Percentiles rank a stretch among this genome's conserved stretches.
Conservation (phyloP, 2,329 filamentous ascomycete species). For the Leptographium procerum region DNA sequence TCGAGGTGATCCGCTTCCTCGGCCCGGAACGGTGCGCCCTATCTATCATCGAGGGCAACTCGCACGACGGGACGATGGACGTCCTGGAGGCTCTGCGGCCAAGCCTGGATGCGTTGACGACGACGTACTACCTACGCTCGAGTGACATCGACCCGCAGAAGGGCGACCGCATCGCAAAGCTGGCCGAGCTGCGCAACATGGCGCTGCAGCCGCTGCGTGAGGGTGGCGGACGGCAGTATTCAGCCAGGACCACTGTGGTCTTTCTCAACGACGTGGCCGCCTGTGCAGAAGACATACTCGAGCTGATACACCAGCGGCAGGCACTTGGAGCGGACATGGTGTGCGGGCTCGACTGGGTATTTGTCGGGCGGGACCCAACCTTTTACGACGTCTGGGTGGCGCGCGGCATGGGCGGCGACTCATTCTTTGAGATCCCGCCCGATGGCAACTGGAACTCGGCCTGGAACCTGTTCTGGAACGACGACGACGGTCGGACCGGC, state of each 20-base stretch:
- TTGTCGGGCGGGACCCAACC: slow-evolving; percentile 26
- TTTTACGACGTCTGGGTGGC: slow-evolving; percentile 50
- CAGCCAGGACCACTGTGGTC: slow-evolving; percentile 30
- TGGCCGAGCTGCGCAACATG: slow-evolving; percentile 62
- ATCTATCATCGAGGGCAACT: slow-evolving; percentile 45
- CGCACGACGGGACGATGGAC: slow-evolving; percentile 40
- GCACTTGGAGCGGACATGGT: slow-evolving; percentile 40
- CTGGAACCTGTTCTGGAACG: slow-evolving; percentile 42
- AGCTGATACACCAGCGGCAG: slow-evolving; percentile 37
- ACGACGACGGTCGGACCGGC: slow-evolving; percentile 22
- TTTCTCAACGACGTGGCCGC: slow-evolving; percentile 44
- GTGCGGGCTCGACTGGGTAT: slow-evolving; percentile 49
- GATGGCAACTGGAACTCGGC: slow-evolving; percentile 37
- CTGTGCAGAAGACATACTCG: slow-evolving; percentile 45
- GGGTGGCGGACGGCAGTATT: slow-evolving; percentile 12
- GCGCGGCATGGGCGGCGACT: slow-evolving; percentile 38
- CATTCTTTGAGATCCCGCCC: slow-evolving; percentile 41
- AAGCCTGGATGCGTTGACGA: slow-evolving; percentile 25
- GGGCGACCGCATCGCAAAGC: slow-evolving; percentile 53
- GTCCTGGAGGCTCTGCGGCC: slow-evolving; percentile 30
- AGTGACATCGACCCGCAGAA: slow-evolving; percentile 26
- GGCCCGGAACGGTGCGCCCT: slow-evolving; percentile 38
- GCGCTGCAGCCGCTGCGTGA: slow-evolving; percentile 48
- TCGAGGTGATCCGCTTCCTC: slow-evolving; percentile 21
- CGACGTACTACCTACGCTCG: slow-evolving; percentile 29